Conservation (phyloP, 441 rosid species). For the Erodium texanum region DNA sequence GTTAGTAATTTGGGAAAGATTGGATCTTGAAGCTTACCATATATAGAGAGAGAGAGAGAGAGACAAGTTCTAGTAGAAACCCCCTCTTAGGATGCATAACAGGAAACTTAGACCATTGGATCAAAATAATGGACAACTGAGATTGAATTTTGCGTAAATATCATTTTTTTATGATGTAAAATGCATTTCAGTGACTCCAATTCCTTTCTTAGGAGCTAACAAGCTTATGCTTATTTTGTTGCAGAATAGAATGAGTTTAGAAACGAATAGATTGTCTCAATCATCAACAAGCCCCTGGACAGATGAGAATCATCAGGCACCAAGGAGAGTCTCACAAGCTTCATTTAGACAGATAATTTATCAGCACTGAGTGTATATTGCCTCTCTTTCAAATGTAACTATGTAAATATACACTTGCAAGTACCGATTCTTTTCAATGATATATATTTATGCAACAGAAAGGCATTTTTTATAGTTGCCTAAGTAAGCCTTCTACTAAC, state of each 20-base stretch:
- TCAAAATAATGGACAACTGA: too few relatives aligned
- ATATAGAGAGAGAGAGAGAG: too few relatives aligned
- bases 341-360: conserved; percentile 40
- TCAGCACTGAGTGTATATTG: not conserved
- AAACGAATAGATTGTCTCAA: conserved; percentile 46
- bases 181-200: not conserved
- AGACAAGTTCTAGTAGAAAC: not conserved
- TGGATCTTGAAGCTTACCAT: conserved; percentile 34
- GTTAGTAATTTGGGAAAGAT: conserved; percentile 24
- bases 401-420: not conserved
- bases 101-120: too few relatives aligned
- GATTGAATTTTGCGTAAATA: too few relatives aligned
- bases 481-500: too few relatives aligned
- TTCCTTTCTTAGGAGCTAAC: not conserved
- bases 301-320: conserved; percentile 50
- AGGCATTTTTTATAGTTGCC: not conserved
- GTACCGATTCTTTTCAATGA: not conserved
- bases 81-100: too few relatives aligned
- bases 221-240: conserved; percentile 7
- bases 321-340: conserved; percentile 41
- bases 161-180: too few relatives aligned
- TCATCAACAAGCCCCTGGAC: conserved; percentile 36
- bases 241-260: conserved; percentile 48
- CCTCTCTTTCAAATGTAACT: not conserved
- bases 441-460: not conserved